Conservation (phyloP, 768 basidiomycete species). For the Suillus paluster region DNA sequence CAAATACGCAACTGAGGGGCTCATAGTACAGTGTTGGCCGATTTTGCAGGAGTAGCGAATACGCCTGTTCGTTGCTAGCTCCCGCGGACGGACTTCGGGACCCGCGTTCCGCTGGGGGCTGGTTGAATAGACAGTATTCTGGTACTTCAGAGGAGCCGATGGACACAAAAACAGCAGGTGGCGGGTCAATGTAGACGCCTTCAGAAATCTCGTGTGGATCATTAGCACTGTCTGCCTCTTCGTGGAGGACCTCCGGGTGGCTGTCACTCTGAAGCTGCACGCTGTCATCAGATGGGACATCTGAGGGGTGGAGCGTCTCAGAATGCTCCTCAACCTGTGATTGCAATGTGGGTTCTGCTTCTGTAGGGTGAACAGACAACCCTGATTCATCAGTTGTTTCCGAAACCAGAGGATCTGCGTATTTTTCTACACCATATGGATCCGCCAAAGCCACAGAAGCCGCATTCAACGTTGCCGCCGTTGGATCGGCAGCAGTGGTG, state of each 20-base stretch:
- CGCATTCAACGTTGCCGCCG: too few relatives aligned
- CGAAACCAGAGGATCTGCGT: background rate
- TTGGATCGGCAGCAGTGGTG: background rate
- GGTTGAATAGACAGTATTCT: conserved; percentile 61
- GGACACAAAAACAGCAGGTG: conserved; percentile 66
- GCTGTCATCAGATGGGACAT: conserved; percentile 12
- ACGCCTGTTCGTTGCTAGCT: conserved; percentile 21
- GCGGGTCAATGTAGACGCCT: conserved; percentile 76
- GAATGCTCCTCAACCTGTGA: background rate
- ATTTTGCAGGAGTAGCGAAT: conserved; percentile 59
- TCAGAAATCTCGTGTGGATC: conserved; percentile 67
- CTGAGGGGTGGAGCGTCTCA: background rate
- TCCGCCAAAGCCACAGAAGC: background rate
- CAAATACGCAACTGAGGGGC: conserved; percentile 70
- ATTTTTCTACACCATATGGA: background rate
- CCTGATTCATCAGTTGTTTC: background rate
- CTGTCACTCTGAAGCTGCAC: conserved; percentile 23
- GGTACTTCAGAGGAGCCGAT: conserved; percentile 44
- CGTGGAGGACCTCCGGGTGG: conserved; percentile 3
- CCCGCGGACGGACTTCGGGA: conserved; percentile 27
- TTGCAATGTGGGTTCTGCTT: background rate
- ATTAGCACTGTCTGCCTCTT: background rate
- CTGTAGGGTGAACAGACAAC: background rate
- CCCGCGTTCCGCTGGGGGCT: conserved; percentile 39
- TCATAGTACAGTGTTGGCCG: conserved; percentile 80